phyloP scores from a whole-genome alignment of 257 asterid species.

The Salvia miltiorrhiza region DNA sequence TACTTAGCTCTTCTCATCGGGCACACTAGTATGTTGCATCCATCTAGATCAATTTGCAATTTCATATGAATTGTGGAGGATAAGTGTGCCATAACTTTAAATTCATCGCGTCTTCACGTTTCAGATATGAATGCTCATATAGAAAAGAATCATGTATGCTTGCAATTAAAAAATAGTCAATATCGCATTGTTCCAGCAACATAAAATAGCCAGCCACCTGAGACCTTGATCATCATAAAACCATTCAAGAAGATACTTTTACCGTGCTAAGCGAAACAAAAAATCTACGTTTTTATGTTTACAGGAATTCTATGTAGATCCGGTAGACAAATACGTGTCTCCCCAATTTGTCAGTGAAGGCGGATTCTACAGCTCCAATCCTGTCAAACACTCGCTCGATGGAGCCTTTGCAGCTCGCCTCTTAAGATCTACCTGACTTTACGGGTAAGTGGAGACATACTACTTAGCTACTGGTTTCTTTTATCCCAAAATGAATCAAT shows the following conservation, averaged over 20 bases:
- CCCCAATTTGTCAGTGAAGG: conserved; percentile 43
- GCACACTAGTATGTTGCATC: not conserved
- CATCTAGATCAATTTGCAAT: not conserved
- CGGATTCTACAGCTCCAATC: conserved; percentile 73
- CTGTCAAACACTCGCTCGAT: conserved; percentile 72
- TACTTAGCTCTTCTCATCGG: not conserved
- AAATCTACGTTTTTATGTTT: not conserved
- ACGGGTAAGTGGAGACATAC: not conserved
- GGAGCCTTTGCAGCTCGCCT: conserved; percentile 99
- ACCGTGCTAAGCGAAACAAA: not conserved
- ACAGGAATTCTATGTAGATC: conserved; percentile 73
- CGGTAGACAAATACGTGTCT: conserved; percentile 56
- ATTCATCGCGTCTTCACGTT: not conserved
- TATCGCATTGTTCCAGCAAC: not conserved
- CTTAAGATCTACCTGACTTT: conserved; percentile 37
- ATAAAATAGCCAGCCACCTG: not conserved
- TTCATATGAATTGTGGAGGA: not conserved
- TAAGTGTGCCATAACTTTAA: no score
- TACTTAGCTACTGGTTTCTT: not conserved
- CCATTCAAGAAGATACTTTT: no score
- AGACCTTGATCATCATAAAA: not conserved
- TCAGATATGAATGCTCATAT: not conserved
- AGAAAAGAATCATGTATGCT: no score
- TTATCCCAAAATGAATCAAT: not conserved
- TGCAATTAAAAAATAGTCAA: no score